Base-by-base conservation (phyloP, 2,329 filamentous ascomycete genomes). In the Colletotrichum zoysiae region DNA sequence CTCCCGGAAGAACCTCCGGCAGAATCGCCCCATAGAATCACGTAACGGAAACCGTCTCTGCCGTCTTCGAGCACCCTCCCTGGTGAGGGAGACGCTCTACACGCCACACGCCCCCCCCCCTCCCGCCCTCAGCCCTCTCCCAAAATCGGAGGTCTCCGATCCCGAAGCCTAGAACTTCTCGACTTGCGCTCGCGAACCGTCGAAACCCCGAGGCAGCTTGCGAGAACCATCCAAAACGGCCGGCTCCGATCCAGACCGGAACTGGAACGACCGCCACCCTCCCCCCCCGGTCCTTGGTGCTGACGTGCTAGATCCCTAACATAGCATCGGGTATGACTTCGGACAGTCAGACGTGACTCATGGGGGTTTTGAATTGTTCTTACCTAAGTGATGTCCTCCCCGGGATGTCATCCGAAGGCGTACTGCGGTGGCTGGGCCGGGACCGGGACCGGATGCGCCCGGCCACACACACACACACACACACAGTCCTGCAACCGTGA, bases 271-370 rank as follows among this genome's bases (percentile, higher is more conserved):
- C 40, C 40, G 40, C 14, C 40, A 14, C 40, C 16, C 40, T 1
- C 40, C 33, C 33, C 35, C 42, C 26, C 62, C 16, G 8, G 33
- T 40, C 33, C 53, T 12, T 12, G 30, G 16, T 30, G 16, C 20
- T 26, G 55, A 35, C 35, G 35, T 59, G 44, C 40, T 40, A 46
- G 23, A 46, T 20, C 5, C 23, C 55, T 26, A 40, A 55, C 65
- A 46, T 61, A 53, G 62, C 62, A 40, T 26, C 67, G 62, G 33
- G 64, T 40, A 67, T 62, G 57, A 67, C 64, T 67, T 67, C 50
- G 64, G 50, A 26, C 57, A 62, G 50, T 26, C 57, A 62, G 57
- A 56, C 57, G 40, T 58, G 68, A 71, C 64, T 67, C 64, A 71
- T 48, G 33, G 14, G 30, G 26, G 26, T 1, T 1, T 26, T 26